Percentiles rank a stretch among this genome's conserved stretches.
These are phyloP conservation scores for Euphrasia confusa DNA, from an alignment of 257 asterid species.

Conservation along the genomic window DNA sequence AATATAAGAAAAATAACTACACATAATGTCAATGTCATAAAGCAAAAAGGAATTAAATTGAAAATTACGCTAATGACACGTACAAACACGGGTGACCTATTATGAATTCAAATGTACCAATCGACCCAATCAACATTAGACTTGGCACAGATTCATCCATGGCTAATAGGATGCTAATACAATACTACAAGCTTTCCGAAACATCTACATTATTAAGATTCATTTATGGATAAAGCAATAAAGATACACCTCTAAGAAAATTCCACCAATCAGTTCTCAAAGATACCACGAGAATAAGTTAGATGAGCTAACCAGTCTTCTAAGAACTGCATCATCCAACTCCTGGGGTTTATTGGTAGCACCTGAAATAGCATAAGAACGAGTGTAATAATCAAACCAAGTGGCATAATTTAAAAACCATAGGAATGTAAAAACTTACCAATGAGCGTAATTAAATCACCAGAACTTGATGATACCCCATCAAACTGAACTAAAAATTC, in stretches of 20 bases:
- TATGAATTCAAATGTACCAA: too few relatives aligned
- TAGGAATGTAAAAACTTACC: slow-evolving; percentile 45
- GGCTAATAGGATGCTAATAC: slow-evolving; percentile 1
- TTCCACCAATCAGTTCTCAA: slow-evolving; percentile 21
- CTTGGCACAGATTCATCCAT: neutral
- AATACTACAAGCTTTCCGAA: neutral
- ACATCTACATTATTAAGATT: neutral
- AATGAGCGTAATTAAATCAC: slow-evolving; percentile 80
- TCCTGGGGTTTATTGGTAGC: slow-evolving; percentile 99
- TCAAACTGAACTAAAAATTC: slow-evolving; percentile 95
- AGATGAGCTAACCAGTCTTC: slow-evolving; percentile 85
- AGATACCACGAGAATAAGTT: slow-evolving; percentile 17
- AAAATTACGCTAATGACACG: too few relatives aligned
- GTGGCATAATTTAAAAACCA: neutral
- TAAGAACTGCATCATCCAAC: slow-evolving; percentile 96
- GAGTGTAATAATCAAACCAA: slow-evolving; percentile 20
- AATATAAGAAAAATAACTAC: slow-evolving; percentile 4
- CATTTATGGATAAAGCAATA: slow-evolving; percentile 6
- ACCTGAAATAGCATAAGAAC: slow-evolving; percentile 52
- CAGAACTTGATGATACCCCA: slow-evolving; percentile 84
- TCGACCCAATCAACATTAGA: neutral
- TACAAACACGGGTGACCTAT: too few relatives aligned
- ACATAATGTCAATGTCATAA: neutral
- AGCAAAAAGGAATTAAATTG: neutral
- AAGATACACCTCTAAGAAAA: slow-evolving; percentile 11